Percentiles rank a stretch among this genome's conserved stretches.
Conservation (phyloP, 176 grass and related monocot genomes). For the Cenchrus fungigraminus region DNA sequence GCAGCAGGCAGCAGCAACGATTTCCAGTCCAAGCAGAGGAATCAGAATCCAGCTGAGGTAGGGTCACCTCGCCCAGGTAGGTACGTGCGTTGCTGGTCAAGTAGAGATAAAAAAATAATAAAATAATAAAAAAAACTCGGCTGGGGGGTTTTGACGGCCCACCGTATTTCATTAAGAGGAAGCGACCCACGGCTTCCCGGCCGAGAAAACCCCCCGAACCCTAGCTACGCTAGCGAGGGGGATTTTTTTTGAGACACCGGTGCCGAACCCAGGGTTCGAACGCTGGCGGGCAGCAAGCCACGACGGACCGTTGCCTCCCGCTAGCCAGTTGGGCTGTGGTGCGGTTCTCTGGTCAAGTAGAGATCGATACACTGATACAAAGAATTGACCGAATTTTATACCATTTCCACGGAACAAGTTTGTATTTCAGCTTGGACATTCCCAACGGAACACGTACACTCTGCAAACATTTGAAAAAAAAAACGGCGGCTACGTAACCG, state of each 20-base stretch:
- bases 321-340: no score
- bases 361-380: background rate
- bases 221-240: no score
- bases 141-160: no score
- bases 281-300: no score
- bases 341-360: background rate
- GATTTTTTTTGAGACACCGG: no score
- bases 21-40: background rate
- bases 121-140: no score
- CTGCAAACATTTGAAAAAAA: background rate
- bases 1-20: background rate
- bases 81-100: background rate
- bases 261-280: no score
- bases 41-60: slow-evolving; percentile 11
- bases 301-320: no score
- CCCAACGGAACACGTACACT: background rate
- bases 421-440: background rate
- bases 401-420: background rate
- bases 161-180: no score
- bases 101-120: no score
- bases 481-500: background rate
- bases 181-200: no score
- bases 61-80: background rate
- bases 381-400: background rate
- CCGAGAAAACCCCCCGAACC: no score